These are phyloP conservation scores for Penicillium alfredii DNA, from an alignment of 495 filamentous ascomycete species.

Conservation along the genomic window DNA sequence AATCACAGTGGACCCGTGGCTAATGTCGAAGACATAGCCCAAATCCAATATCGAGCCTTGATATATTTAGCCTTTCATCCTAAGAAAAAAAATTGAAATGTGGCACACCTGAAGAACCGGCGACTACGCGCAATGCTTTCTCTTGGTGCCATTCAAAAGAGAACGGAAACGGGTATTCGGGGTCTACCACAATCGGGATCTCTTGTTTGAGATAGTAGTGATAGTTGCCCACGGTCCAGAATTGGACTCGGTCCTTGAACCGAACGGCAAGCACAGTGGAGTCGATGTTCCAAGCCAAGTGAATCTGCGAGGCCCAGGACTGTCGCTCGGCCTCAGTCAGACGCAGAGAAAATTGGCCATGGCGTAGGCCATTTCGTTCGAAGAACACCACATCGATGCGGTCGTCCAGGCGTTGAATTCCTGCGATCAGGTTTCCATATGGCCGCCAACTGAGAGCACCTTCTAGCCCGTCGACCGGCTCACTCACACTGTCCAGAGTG, in stretches of 20 bases:
- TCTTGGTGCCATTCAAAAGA: conserved; percentile 77
- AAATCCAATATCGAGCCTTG: conserved; percentile 47
- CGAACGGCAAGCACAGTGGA: conserved; percentile 83
- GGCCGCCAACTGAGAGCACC: conserved; percentile 87
- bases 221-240: conserved; percentile 98
- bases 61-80: conserved; percentile 3
- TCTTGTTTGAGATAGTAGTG: conserved; percentile 99
- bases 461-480: conserved; percentile 87
- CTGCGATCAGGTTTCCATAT: conserved; percentile 79
- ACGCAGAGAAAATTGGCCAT: conserved; percentile 82
- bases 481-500: conserved; percentile 80
- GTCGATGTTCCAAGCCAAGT: conserved; percentile 80
- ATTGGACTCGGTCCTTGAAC: conserved; percentile 67
- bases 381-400: conserved; percentile 87
- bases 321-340: conserved; percentile 52
- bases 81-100: not conserved
- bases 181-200: conserved; percentile 39
- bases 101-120: conserved; percentile 37
- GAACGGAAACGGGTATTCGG: conserved; percentile 21
- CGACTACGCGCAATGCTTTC: conserved; percentile 60
- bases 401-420: conserved; percentile 65
- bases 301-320: conserved; percentile 52
- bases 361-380: conserved; percentile 88
- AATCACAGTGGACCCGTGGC: conserved; percentile 57
- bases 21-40: conserved; percentile 65